A percentile compares a stretch with the other conserved stretches of the same genome.
phyloP scores from a whole-genome alignment of 495 filamentous ascomycete species.

The Aspergillus cavernicola region DNA sequence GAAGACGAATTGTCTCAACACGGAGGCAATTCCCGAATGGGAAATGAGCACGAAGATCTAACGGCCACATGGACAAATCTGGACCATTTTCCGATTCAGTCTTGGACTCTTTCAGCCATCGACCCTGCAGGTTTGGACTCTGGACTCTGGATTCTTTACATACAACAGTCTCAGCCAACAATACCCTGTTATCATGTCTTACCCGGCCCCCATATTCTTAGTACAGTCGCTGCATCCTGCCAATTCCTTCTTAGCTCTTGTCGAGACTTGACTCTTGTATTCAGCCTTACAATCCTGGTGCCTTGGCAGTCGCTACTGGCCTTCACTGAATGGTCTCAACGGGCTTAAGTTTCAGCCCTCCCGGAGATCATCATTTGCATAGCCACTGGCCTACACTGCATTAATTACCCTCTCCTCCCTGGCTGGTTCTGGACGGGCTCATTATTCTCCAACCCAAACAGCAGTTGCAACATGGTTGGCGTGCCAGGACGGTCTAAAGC shows the following conservation, averaged over 20 bases:
- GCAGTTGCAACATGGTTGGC: conserved; percentile 1
- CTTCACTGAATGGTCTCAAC: not conserved
- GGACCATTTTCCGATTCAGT: not conserved
- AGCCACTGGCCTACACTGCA: not conserved
- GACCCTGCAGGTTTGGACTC: no score
- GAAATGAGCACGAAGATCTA: not conserved
- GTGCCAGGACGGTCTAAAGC: conserved; percentile 12
- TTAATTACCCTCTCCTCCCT: not conserved
- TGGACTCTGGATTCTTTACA: no score
- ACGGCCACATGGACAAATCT: not conserved
- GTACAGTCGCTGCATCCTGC: not conserved
- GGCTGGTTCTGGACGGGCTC: not conserved
- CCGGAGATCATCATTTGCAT: conserved; percentile 3
- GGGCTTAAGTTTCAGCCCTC: not conserved
- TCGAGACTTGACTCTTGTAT: not conserved
- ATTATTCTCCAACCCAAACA: not conserved
- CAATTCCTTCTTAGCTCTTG: not conserved
- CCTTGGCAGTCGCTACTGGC: not conserved
- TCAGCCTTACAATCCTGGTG: not conserved
- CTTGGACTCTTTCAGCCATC: no score
- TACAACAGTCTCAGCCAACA: no score
- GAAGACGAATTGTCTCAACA: not conserved
- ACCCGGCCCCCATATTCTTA: no score
- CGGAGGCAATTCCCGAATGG: not conserved
- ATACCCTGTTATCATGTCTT: no score